Base-by-base conservation (phyloP, 2,329 filamentous ascomycete species). In the Biscogniauxia sp. region DNA sequence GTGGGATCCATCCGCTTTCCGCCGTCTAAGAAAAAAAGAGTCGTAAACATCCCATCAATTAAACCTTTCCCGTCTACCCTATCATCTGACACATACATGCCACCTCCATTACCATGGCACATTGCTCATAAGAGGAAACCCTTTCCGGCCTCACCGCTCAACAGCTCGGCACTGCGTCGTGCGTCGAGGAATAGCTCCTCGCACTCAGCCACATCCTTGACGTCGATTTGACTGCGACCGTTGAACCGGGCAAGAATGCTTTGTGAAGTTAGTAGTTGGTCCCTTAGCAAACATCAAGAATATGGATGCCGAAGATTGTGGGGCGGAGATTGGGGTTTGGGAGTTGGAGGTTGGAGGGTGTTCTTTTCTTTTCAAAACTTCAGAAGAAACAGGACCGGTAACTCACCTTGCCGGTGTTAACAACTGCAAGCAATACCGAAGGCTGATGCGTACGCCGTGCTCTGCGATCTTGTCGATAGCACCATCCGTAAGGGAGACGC, bases 361-460 rank as follows among this genome's bases (percentile, higher is more conserved):
- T n/a, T 17, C 37, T 45, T 17, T 45, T n/a, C 6, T n/a, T 9
- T 45, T 45, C 11, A 45, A 17, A 7, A 45, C 54, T 52, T 58
- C 28, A 26, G 59, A 20, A 58, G 37, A 54, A 45, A 53, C 58
- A 60, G 4, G 32, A 25, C 37, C 9, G n/a, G 20, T 25, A 75
- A 32, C 81, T 73, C 78, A 87, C 84, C 84, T 94, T 56, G 93
- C 89, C 1, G 93, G 93, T 25, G 93, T 91, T 69, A 99, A 82
- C 68, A 99, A 79, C 79, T 98, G 95, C 74, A 99, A 80, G 68
- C 93, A 94, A 79, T 99, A 99, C 68, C 95, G 83, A 78, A 99
- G 77, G 75, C 91, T 96, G 73, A 97, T 93, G 69, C 89, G 90
- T 71, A 92, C 92, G 67, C 95, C 95, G 69, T 96, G 89, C 72